These are phyloP conservation scores for Alnus glutinosa DNA, from an alignment of 306 rosid genomes.

Conservation along the genomic window DNA sequence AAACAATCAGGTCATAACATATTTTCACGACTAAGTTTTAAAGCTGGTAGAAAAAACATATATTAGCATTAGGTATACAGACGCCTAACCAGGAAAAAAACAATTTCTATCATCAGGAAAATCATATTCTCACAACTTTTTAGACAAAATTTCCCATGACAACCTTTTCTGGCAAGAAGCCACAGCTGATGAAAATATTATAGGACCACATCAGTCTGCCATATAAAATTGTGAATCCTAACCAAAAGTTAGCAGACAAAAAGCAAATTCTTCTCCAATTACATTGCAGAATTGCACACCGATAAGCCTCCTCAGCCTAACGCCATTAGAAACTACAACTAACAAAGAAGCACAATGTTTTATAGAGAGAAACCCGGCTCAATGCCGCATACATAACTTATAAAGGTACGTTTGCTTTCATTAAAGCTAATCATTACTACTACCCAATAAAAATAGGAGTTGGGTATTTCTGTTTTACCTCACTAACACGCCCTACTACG, in stretches of 20 bases:
- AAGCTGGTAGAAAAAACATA: no score
- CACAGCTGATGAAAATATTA: not conserved
- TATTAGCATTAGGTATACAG: not conserved
- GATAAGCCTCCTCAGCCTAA: not conserved
- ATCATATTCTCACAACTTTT: not conserved
- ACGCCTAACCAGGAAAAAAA: not conserved
- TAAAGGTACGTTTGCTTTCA: not conserved
- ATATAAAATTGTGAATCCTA: not conserved
- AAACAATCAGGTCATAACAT: not conserved
- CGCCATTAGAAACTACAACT: not conserved
- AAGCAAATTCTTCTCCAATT: not conserved
- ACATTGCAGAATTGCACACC: not conserved
- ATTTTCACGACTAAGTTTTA: not conserved
- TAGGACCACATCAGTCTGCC: not conserved
- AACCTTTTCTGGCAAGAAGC: not conserved
- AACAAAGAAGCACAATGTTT: not conserved
- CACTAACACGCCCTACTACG: conserved; percentile 75
- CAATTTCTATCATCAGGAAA: not conserved
- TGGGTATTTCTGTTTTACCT: conserved; percentile 48
- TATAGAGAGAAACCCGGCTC: not conserved
- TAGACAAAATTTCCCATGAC: not conserved
- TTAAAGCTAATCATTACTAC: not conserved
- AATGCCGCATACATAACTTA: not conserved
- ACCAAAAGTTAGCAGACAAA: not conserved
- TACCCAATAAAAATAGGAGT: not conserved